Percentiles rank a stretch among this genome's conserved stretches.
phyloP scores from a whole-genome alignment of 2,329 filamentous ascomycete species.

The Ophiostoma quercus region DNA sequence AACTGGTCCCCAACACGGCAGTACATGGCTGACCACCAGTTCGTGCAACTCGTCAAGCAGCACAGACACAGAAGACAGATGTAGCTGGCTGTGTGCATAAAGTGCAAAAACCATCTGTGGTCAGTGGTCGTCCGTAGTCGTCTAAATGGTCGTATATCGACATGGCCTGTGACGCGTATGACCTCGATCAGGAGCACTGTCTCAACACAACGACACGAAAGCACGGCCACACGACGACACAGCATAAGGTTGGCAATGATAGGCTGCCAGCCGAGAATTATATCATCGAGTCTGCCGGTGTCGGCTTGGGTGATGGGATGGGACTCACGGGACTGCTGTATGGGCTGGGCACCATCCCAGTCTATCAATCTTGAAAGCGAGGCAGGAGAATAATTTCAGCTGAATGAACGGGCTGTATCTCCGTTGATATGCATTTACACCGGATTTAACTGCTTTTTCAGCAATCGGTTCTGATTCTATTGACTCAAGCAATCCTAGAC shows the following conservation, averaged over 20 bases:
- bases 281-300: background rate
- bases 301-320: background rate
- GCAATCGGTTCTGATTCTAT: background rate
- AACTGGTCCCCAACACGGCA: background rate
- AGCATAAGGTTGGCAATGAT: background rate
- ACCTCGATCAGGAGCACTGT: background rate
- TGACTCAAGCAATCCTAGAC: background rate
- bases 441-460: background rate
- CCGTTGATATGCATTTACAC: too few species aligned
- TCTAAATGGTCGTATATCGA: background rate
- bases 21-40: slow-evolving; percentile 3
- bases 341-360: too few species aligned
- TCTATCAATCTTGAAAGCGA: background rate
- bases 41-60: background rate
- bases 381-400: background rate
- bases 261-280: slow-evolving; percentile 1
- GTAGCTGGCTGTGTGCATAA: background rate
- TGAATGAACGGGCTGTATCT: background rate
- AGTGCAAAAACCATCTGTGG: background rate
- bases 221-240: background rate
- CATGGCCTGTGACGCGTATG: slow-evolving; percentile 8
- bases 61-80: background rate
- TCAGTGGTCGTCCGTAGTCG: background rate
- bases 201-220: background rate
- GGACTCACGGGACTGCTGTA: too few species aligned